Conservation (phyloP, 2,329 filamentous ascomycete species). For the Sporothrix sp. region DNA sequence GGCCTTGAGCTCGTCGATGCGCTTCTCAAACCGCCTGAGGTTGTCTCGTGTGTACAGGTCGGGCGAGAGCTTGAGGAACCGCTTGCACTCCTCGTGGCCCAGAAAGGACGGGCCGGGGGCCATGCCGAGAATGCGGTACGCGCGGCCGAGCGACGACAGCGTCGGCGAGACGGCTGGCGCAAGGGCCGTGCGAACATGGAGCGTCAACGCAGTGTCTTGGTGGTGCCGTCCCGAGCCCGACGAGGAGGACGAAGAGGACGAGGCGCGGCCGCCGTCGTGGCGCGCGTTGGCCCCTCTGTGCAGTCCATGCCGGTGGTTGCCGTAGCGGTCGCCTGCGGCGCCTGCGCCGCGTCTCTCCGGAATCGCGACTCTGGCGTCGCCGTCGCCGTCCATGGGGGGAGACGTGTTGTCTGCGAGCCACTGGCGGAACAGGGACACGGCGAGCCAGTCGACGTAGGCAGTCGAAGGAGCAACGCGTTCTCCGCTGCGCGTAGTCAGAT, state of each 20-base stretch:
- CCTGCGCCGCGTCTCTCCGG: conserved; percentile 22
- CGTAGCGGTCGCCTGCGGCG: conserved; percentile 10
- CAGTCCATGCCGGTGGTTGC: conserved; percentile 19
- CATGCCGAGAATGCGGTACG: conserved; percentile 68
- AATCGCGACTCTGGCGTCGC: conserved; percentile 15
- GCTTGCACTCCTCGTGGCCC: conserved; percentile 77
- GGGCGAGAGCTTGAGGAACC: conserved; percentile 73
- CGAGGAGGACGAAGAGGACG: conserved; percentile 17
- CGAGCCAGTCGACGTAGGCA: conserved; percentile 82
- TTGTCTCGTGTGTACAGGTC: conserved; percentile 83
- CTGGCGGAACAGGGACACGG: conserved; percentile 76
- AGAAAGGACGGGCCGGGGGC: conserved; percentile 56
- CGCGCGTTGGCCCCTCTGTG: conserved; percentile 15
- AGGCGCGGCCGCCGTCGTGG: conserved; percentile 23
- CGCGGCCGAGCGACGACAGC: conserved; percentile 54
- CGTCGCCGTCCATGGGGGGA: conserved; percentile 41
- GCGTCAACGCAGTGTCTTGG: conserved; percentile 9
- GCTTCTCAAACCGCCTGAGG: conserved; percentile 71
- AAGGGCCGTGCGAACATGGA: conserved; percentile 21
- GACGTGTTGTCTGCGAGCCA: conserved; percentile 89
- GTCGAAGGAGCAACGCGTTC: conserved; percentile 73
- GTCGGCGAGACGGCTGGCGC: conserved; percentile 31
- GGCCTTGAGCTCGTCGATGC: conserved; percentile 79
- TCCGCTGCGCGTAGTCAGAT: conserved; percentile 65
- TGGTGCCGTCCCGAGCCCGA: conserved; percentile 3